Conservation (phyloP, 2,329 filamentous ascomycete species). For the Aspergillus sp. region DNA sequence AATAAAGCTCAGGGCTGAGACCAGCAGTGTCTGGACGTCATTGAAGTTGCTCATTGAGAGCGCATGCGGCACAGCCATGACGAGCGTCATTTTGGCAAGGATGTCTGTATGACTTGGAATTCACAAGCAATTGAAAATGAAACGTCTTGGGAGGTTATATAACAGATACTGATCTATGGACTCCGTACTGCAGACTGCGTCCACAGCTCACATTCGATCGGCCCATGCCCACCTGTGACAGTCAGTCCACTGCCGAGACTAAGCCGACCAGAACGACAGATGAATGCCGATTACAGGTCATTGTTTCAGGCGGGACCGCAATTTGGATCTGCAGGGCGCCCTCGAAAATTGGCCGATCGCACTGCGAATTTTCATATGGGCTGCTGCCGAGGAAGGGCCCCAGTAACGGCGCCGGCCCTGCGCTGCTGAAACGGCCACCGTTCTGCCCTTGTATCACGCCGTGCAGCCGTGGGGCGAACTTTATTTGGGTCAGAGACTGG, state of each 20-base stretch:
- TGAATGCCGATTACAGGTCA: neutral
- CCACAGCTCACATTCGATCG: too few relatives aligned
- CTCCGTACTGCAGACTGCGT: too few relatives aligned
- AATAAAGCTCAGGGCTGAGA: conserved; percentile 11
- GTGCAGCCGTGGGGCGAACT: neutral
- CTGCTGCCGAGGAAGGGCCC: neutral
- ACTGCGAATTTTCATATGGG: neutral
- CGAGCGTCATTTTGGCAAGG: conserved; percentile 7
- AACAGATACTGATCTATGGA: neutral
- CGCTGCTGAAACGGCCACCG: neutral
- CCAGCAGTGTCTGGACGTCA: conserved; percentile 5
- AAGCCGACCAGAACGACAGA: too few relatives aligned
- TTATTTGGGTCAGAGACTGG: too few relatives aligned
- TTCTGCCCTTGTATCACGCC: neutral
- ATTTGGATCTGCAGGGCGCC: neutral
- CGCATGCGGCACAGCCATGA: conserved; percentile 12
- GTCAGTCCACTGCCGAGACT: too few relatives aligned
- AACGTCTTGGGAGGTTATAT: neutral
- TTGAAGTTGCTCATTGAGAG: conserved; percentile 2
- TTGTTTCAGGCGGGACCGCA: neutral
- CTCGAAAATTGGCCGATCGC: neutral
- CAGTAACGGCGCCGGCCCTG: neutral
- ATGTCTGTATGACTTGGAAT: neutral
- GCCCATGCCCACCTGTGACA: too few relatives aligned
- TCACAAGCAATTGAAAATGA: neutral